Base-by-base conservation (phyloP, 1,284 basidiomycete species). In the Fomitopsis pinicola region DNA sequence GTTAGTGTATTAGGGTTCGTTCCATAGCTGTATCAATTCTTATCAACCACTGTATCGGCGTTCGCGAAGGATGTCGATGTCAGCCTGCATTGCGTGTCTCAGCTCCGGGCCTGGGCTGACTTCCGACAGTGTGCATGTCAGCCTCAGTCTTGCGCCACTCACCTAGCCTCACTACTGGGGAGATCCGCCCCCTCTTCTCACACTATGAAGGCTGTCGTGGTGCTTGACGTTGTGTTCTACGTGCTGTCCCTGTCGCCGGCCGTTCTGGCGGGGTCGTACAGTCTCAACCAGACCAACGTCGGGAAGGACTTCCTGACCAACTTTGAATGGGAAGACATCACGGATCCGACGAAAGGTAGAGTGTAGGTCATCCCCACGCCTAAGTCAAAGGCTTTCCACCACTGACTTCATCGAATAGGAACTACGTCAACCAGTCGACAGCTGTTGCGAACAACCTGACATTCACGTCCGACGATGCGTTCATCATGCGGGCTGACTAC, bases 321-420 rank as follows among this genome's bases (percentile, higher is more conserved):
- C 42, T 62, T 62, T 53, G 15, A 45, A 35, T 62, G 61, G 61
- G 57, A 83, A 66, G 79, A 82, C 22, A 82, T 84, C 59, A 55
- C 77, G 5, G 86, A 88, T 67, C 85, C 86, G 1, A 85, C 86
- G 4, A 75, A 83, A 65, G 85, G 86, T 33, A 76, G 85, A 63
- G 86, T 89, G 86, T 86, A 71, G 71, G 83, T 62, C 9, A 5
- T 9, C 22, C 10, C 45, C 19, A 5, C n/a, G 15, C 14, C 15
- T 30, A 5, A 17, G 42, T 7, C 19, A 19, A n/a, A 17, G 1
- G 22, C 22, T 22, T 8, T 12, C 28, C 52, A 6, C 35, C 5
- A n/a, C 33, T 19, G 6, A 38, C 35, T 12, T 14, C 6, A 5
- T n/a, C 26, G 28, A 36, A 46, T 22, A 78, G 76, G n/a, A 73